phyloP scores from a whole-genome alignment of 2,329 filamentous ascomycete species.

The Cladorrhinum sp. region DNA sequence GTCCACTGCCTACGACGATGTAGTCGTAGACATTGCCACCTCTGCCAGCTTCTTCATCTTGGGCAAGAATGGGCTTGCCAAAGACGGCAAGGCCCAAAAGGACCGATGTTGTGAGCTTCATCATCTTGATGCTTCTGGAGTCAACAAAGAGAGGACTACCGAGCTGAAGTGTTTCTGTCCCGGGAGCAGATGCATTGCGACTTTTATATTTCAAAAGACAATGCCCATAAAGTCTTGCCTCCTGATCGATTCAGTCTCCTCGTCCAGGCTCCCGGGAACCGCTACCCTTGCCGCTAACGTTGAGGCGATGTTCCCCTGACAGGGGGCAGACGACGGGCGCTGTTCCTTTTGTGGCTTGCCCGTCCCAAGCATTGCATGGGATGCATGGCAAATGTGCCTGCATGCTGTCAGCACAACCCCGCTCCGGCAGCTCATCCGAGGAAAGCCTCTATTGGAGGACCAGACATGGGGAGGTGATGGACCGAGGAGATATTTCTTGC shows the following conservation, averaged over 20 bases:
- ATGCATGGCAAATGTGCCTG: not conserved
- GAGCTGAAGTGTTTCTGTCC: not conserved
- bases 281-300: not conserved
- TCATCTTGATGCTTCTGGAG: not conserved
- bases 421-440: not conserved
- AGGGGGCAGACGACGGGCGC: not conserved
- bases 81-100: conserved; percentile 10
- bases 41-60: not conserved
- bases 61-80: conserved; percentile 2
- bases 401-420: not conserved
- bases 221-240: not conserved
- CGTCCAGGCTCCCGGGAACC: not conserved
- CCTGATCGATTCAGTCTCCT: not conserved
- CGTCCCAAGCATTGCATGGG: no score
- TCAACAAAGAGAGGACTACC: not conserved
- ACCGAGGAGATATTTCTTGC: no score
- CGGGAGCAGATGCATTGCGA: not conserved
- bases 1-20: conserved; percentile 52
- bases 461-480: no score
- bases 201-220: not conserved
- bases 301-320: not conserved
- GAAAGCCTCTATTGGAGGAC: not conserved
- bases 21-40: conserved; percentile 40
- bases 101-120: not conserved
- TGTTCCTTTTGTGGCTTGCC: not conserved